Percentiles rank a stretch among this genome's conserved stretches.
Conservation (phyloP, 768 basidiomycete genomes). For the Mycena vulgaris region DNA sequence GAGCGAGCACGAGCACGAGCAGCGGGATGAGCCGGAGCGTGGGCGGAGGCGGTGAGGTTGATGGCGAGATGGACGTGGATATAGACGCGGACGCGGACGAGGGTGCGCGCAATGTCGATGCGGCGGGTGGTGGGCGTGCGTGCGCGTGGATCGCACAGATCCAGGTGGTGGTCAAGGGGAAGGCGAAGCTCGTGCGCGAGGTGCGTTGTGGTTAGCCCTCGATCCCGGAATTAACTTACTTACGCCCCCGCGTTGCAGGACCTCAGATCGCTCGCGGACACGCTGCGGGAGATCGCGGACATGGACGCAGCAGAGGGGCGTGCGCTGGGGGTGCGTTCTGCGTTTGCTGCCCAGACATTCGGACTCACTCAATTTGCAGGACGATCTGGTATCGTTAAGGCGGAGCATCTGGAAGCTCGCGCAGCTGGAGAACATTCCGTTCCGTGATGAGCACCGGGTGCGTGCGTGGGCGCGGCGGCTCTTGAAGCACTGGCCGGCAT, state of each 20-base stretch:
- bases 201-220: neutral
- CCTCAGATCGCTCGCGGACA: neutral
- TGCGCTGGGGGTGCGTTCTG: slow-evolving; percentile 10
- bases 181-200: slow-evolving; percentile 16
- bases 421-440: slow-evolving; percentile 35
- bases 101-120: neutral
- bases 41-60: no score
- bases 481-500: slow-evolving; percentile 16
- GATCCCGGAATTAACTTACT: neutral
- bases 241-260: neutral
- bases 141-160: slow-evolving; percentile 20
- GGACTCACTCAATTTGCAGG: neutral
- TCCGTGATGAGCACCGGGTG: slow-evolving; percentile 24
- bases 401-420: slow-evolving; percentile 29
- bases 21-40: neutral
- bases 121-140: neutral
- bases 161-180: slow-evolving; percentile 23
- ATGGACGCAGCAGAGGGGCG: slow-evolving; percentile 4
- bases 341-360: no score
- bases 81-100: neutral
- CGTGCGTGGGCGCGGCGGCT: slow-evolving; percentile 17
- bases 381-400: slow-evolving; percentile 8
- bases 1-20: neutral
- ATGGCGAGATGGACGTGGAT: slow-evolving; percentile 9
- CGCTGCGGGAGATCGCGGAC: slow-evolving; percentile 8